These are phyloP conservation scores for Postia placenta DNA, from an alignment of 768 basidiomycete genomes.

Conservation along the genomic window DNA sequence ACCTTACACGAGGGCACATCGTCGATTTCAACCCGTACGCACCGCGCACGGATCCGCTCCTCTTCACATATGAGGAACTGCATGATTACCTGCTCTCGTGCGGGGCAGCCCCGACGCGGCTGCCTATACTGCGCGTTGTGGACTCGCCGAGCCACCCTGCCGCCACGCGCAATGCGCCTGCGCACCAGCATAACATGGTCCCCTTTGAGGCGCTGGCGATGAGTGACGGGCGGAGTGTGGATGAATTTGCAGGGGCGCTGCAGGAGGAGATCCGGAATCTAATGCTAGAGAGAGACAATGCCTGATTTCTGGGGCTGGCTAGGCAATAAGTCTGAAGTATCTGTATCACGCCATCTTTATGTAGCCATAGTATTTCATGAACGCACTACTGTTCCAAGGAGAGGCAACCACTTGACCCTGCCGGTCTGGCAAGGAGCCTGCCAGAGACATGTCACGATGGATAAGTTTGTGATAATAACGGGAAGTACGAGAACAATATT, in stretches of 20 bases:
- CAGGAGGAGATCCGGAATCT: conserved; percentile 42
- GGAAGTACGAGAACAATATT: no score
- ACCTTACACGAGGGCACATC: conserved; percentile 69
- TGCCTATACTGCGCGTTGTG: conserved; percentile 56
- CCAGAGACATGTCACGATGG: no score
- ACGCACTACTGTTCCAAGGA: no score
- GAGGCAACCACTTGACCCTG: no score
- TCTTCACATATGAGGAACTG: conserved; percentile 82
- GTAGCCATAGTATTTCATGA: no score
- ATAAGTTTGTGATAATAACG: no score
- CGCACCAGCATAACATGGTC: conserved; percentile 83
- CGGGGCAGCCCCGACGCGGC: conserved; percentile 7
- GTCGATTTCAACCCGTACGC: conserved; percentile 91
- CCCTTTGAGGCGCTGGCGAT: conserved; percentile 84
- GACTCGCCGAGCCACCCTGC: conserved; percentile 71
- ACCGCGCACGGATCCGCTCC: conserved; percentile 77
- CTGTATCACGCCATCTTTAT: no score
- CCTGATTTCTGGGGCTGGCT: no score
- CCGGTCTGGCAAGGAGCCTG: no score
- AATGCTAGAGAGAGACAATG: conserved; percentile 7
- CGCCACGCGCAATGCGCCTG: conserved; percentile 60
- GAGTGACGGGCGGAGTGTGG: conserved; percentile 64
- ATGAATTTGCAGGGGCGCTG: conserved; percentile 69
- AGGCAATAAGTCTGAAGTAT: no score
- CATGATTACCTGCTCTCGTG: conserved; percentile 28